Conservation (phyloP, 345 rosid species). For the Zanthoxylum bungeanum region DNA sequence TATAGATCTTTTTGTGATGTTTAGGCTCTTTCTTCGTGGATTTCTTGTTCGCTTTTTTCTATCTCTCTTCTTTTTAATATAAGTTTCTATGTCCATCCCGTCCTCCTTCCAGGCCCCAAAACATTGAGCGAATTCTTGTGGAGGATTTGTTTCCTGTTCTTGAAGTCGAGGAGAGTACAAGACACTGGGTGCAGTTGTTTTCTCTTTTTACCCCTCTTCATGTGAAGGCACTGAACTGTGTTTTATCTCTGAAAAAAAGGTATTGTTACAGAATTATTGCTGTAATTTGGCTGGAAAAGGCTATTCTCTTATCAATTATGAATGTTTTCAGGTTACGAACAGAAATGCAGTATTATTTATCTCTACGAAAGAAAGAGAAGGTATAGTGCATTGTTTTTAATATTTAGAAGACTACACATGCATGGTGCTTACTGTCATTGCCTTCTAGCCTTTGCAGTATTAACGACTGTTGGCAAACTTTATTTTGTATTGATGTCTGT, state of each 20-base stretch:
- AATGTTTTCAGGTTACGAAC: constrained; percentile 67
- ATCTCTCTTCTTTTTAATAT: not conserved
- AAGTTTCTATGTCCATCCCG: not conserved
- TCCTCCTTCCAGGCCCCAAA: constrained; percentile 49
- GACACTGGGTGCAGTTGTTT: constrained; percentile 76
- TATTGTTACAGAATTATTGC: constrained; percentile 28
- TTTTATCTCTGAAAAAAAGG: constrained; percentile 82
- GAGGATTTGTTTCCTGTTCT: constrained; percentile 71
- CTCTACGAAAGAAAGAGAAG: constrained; percentile 55
- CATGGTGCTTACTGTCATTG: not conserved
- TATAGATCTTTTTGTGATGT: not conserved
- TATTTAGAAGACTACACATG: not conserved
- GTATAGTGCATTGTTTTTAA: constrained; percentile 22
- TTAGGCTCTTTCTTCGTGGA: too few relatives aligned
- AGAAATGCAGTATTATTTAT: constrained; percentile 66
- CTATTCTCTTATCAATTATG: constrained; percentile 18
- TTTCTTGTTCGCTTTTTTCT: too few relatives aligned
- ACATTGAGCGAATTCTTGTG: constrained; percentile 65
- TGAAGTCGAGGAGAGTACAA: constrained; percentile 61
- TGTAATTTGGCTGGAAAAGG: constrained; percentile 8
- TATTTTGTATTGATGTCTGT: constrained; percentile 2
- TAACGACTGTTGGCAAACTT: not conserved
- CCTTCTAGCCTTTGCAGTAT: not conserved
- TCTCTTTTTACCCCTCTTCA: constrained; percentile 66
- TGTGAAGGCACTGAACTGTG: constrained; percentile 56